These are phyloP conservation scores for Geotrichum ghanense DNA, from an alignment of 805 yeast genomes.

Conservation along the genomic window DNA sequence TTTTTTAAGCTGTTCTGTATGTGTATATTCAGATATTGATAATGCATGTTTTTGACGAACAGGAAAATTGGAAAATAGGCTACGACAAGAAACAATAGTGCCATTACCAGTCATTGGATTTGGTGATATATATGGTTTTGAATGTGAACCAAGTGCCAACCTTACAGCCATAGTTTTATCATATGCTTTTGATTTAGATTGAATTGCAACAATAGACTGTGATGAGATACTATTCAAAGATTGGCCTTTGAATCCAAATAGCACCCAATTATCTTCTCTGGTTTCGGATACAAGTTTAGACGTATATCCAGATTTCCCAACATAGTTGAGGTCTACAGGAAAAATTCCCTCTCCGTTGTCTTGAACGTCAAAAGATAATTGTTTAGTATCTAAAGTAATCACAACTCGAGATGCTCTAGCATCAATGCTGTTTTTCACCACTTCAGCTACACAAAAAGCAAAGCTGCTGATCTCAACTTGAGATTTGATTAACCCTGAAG, in stretches of 20 bases:
- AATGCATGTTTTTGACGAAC: slow-evolving; percentile 13
- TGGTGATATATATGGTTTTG: not conserved
- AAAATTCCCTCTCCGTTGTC: slow-evolving; percentile 60
- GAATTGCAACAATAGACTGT: not conserved
- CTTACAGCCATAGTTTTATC: not conserved
- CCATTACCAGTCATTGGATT: slow-evolving; percentile 7
- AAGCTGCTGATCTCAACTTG: slow-evolving; percentile 7
- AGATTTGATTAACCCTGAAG: not conserved
- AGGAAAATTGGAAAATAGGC: slow-evolving; percentile 17
- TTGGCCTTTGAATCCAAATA: slow-evolving; percentile 34
- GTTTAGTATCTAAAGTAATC: slow-evolving; percentile 6
- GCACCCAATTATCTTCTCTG: slow-evolving; percentile 19
- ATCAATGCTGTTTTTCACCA: slow-evolving; percentile 13
- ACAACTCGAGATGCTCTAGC: slow-evolving; percentile 11
- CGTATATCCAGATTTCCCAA: slow-evolving; percentile 35
- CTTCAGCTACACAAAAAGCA: slow-evolving; percentile 8
- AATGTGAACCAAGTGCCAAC: not conserved
- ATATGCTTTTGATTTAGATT: not conserved
- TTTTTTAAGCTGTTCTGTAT: slow-evolving; percentile 5
- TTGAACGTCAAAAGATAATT: slow-evolving; percentile 22
- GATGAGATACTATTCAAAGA: slow-evolving; percentile 37
- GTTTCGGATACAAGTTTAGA: slow-evolving; percentile 31
- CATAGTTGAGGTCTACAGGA: slow-evolving; percentile 30
- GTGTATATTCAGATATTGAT: not conserved
- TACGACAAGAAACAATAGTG: slow-evolving; percentile 14